Conservation (phyloP, 1,284 basidiomycete species). For the Wallemia mellicola region DNA sequence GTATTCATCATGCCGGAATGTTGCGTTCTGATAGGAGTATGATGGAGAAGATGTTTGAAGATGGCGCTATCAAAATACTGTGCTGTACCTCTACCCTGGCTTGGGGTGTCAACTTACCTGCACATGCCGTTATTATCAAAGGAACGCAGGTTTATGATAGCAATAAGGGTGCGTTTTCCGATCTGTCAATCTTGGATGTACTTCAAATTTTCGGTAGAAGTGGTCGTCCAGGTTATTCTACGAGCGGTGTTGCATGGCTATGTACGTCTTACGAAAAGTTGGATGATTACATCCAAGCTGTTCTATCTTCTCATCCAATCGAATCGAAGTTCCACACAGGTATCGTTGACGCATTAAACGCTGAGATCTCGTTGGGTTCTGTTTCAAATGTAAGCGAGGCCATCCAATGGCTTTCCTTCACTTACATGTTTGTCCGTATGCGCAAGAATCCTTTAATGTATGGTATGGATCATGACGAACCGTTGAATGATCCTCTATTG, state of each 20-base stretch:
- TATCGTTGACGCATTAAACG: slow-evolving; percentile 75
- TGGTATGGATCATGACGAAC: slow-evolving; percentile 39
- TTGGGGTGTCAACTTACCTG: slow-evolving; percentile 97
- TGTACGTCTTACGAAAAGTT: slow-evolving; percentile 84
- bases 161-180: slow-evolving; percentile 58
- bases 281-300: slow-evolving; percentile 18
- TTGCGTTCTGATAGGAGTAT: slow-evolving; percentile 73
- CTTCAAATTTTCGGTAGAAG: slow-evolving; percentile 81
- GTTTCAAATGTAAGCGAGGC: slow-evolving; percentile 66
- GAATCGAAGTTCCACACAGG: slow-evolving; percentile 84
- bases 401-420: slow-evolving; percentile 87
- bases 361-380: slow-evolving; percentile 81
- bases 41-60: slow-evolving; percentile 84
- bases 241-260: slow-evolving; percentile 86
- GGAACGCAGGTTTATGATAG: slow-evolving; percentile 92
- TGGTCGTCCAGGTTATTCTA: slow-evolving; percentile 82
- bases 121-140: slow-evolving; percentile 56
- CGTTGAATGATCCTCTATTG: slow-evolving; percentile 45
- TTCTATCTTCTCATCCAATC: slow-evolving; percentile 41
- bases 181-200: slow-evolving; percentile 83
- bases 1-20: slow-evolving; percentile 98
- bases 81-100: slow-evolving; percentile 96
- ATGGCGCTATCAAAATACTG: slow-evolving; percentile 74
- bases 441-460: slow-evolving; percentile 71
- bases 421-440: slow-evolving; percentile 91